Evolutionary conservation across 441 rosid species (phyloP), one percentile per base, ranked within the genome.

Genomic region (Geranium incanum): DNA sequence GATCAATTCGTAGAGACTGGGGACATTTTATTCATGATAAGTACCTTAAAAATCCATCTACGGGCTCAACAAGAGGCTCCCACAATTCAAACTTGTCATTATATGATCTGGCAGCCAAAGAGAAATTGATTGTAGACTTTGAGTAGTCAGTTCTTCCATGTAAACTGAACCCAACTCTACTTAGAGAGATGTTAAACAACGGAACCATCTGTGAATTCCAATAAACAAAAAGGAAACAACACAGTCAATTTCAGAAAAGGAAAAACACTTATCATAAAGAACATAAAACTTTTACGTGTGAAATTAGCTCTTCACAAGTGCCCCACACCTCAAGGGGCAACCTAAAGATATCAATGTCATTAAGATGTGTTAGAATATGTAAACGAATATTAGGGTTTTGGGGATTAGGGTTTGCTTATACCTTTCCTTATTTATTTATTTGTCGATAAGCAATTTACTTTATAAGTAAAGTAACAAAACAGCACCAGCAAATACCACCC

Each of bases 61-160:
- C 59, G 15, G 59, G 59, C 59, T 50, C 59, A n/a, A 50, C 59
- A 50, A 50, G 59, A 50, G 59, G 59, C 59, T 50, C 59, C 59
- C 59, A 50, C 18, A 16, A 50, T 50, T 50, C 59, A 50, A 15
- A 50, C 18, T 15, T 50, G 15, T 50, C 59, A 50, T 50, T 50
- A 50, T 50, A 50, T 50, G 59, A 50, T 50, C 59, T 50, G 59
- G 59, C 59, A 50, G 59, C 59, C 59, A 50, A 12, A 12, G 59
- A 50, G 18, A 50, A 50, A 16, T 50, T 50, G 59, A 50, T 50
- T 50, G 59, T 50, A 16, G 59, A 50, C 4, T 50, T 50, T 6
- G 59, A 50, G 59, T 2, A 50, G 59, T 50, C 59, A 50, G 59
- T 3, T 50, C 59, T 13, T 50, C 59, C 59, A 50, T 50, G 15